These are phyloP conservation scores for Luffa acutangula DNA, from an alignment of 306 rosid genomes.

Conservation along the genomic window DNA sequence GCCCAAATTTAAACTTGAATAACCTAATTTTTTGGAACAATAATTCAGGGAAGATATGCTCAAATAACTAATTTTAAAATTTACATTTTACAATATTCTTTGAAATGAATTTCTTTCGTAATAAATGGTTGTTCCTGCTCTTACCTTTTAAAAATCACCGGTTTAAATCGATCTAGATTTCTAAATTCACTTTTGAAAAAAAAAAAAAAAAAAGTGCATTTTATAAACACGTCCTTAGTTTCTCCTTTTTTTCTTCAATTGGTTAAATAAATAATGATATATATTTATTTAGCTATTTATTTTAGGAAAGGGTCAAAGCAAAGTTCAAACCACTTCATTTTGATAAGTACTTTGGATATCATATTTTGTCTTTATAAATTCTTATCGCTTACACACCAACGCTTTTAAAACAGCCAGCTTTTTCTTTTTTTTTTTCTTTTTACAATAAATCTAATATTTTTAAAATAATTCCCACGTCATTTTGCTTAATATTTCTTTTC, in stretches of 20 bases:
- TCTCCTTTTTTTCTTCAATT: background rate
- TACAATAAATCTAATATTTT: background rate
- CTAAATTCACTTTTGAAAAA: too few species aligned
- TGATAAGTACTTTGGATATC: slow-evolving; percentile 1
- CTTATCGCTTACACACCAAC: background rate
- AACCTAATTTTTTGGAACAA: too few species aligned
- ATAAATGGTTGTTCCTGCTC: too few species aligned
- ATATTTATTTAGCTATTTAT: background rate
- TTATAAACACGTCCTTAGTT: background rate
- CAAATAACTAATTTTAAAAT: too few species aligned
- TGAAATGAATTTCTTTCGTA: too few species aligned
- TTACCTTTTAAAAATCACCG: too few species aligned
- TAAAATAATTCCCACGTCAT: background rate
- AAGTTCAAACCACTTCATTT: background rate
- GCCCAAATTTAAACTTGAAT: too few species aligned
- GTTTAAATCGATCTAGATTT: too few species aligned
- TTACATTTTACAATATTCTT: too few species aligned
- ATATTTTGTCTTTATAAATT: background rate
- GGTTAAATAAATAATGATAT: background rate
- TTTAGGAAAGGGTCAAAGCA: background rate
- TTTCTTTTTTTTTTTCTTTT: background rate
- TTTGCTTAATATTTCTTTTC: background rate
- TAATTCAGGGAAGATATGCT: too few species aligned
- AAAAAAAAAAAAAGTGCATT: background rate
- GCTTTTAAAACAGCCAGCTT: background rate